Conservation (phyloP, 2,329 filamentous ascomycete genomes). For the Ophiostoma triangulosporum region DNA sequence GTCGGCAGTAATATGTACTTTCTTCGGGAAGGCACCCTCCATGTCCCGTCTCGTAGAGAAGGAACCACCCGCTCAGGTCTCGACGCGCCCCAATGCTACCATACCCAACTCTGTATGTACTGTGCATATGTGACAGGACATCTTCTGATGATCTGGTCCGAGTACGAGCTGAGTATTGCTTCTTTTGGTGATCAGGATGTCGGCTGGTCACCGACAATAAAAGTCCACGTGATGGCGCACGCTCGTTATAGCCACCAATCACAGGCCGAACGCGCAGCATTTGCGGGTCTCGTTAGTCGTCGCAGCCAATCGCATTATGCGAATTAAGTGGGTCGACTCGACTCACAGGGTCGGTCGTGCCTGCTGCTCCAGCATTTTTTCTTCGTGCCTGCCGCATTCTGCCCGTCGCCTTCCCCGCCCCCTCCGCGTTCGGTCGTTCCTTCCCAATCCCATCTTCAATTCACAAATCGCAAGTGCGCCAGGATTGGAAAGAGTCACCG, state of each 20-base stretch:
- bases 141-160: background rate
- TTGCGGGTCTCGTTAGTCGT: background rate
- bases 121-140: background rate
- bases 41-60: background rate
- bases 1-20: background rate
- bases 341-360: too few species aligned
- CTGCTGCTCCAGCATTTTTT: background rate
- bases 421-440: slow-evolving; percentile 14
- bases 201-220: too few species aligned
- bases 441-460: slow-evolving; percentile 11
- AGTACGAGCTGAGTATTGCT: too few species aligned
- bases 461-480: slow-evolving; percentile 6
- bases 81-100: background rate
- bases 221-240: background rate
- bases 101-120: background rate
- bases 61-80: background rate
- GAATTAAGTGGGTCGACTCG: background rate
- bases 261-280: background rate
- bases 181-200: too few species aligned
- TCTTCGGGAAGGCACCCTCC: background rate
- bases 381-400: background rate
- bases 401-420: slow-evolving; percentile 12
- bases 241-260: background rate
- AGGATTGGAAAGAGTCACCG: slow-evolving; percentile 10
- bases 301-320: background rate